Percentiles rank a stretch among this genome's conserved stretches.
phyloP scores from a whole-genome alignment of 345 rosid genomes.

The Eucalyptus regnans region DNA sequence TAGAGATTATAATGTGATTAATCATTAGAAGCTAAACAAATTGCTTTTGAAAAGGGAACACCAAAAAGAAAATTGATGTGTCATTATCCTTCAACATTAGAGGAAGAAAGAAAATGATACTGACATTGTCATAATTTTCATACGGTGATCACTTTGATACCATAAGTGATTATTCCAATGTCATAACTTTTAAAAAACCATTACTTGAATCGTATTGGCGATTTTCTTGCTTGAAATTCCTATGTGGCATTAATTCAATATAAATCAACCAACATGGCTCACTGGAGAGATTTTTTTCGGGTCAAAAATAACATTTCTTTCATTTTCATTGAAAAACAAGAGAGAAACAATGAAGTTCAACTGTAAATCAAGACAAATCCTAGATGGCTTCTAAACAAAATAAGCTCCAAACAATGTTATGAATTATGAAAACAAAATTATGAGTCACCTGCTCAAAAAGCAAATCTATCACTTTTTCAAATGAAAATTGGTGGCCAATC shows the following conservation, averaged over 20 bases:
- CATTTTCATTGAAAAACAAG: not conserved
- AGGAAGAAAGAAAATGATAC: not conserved
- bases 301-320: no score
- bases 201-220: not conserved
- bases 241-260: not conserved
- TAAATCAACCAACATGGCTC: not conserved
- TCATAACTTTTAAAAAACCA: not conserved
- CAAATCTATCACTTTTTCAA: no score
- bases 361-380: not conserved
- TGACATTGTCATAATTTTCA: not conserved
- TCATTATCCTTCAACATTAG: not conserved
- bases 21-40: not conserved
- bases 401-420: not conserved
- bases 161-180: not conserved
- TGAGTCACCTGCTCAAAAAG: not conserved
- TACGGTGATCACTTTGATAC: accelerated
- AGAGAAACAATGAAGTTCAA: not conserved
- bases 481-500: not conserved
- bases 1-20: not conserved
- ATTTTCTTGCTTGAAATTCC: not conserved
- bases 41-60: not conserved
- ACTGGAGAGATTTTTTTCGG: accelerated
- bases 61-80: not conserved
- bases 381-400: no score
- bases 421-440: no score